Conservation (phyloP, 768 basidiomycete species). For the Nidularia pulvinata region DNA sequence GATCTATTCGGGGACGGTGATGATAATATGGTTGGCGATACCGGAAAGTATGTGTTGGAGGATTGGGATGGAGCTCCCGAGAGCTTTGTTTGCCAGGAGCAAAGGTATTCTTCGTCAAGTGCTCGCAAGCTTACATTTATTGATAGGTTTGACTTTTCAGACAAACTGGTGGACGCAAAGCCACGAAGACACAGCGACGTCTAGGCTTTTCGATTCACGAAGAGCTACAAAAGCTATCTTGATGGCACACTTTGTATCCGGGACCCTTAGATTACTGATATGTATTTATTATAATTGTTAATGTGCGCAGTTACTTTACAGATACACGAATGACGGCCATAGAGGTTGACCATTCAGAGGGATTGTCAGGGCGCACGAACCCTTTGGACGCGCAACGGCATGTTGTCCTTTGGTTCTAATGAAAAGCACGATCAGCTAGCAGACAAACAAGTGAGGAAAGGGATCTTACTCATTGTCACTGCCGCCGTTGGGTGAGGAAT, state of each 20-base stretch:
- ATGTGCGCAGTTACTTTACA: neutral
- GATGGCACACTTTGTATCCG: neutral
- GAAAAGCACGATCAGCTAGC: neutral
- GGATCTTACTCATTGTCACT: conserved; percentile 41
- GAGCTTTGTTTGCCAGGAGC: conserved; percentile 98
- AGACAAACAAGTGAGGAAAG: neutral
- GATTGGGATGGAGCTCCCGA: conserved; percentile 98
- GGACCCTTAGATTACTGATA: neutral
- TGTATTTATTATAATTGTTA: too few relatives aligned
- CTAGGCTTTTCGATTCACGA: conserved; percentile 84
- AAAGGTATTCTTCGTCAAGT: conserved; percentile 47
- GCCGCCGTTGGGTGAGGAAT: conserved; percentile 32
- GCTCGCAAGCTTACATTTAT: neutral
- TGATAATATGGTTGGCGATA: conserved; percentile 45
- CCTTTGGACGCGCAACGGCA: conserved; percentile 28
- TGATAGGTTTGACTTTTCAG: conserved; percentile 26
- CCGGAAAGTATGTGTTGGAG: conserved; percentile 81
- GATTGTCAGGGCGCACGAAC: conserved; percentile 3
- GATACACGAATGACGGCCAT: neutral
- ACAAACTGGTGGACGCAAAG: conserved; percentile 87
- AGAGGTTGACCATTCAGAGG: neutral
- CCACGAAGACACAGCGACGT: conserved; percentile 85
- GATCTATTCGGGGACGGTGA: conserved; percentile 90
- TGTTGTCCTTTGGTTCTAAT: conserved; percentile 31
- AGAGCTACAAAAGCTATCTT: conserved; percentile 39